phyloP scores from a whole-genome alignment of 441 rosid genomes.

The Populus hybrid region DNA sequence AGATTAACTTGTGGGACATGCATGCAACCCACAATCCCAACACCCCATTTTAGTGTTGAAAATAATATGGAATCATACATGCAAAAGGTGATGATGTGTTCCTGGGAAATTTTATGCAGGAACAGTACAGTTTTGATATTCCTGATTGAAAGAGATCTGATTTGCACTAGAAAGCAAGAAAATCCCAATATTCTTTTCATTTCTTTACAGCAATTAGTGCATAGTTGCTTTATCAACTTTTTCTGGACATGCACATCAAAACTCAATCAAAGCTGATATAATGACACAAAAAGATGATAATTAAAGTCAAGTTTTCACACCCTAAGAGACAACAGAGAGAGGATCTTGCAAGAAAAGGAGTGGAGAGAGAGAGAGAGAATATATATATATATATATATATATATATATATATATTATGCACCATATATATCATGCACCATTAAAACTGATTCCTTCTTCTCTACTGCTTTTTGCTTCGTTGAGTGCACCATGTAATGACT shows the following conservation, averaged over 20 bases:
- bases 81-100: conserved; percentile 5
- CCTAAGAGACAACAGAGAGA: not conserved
- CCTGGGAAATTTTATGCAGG: conserved; percentile 9
- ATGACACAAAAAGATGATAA: not conserved
- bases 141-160: not conserved
- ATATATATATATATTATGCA: no score
- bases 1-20: conserved; percentile 16
- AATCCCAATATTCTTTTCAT: conserved; percentile 15
- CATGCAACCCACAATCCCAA: conserved; percentile 17
- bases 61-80: conserved; percentile 7
- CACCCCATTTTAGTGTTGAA: conserved; percentile 3
- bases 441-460: conserved; percentile 9
- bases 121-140: not conserved
- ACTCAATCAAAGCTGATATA: conserved; percentile 1
- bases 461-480: not conserved
- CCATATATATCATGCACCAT: no score
- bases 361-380: not conserved
- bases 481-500: not conserved
- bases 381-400: no score
- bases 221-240: not conserved
- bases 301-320: conserved; percentile 22
- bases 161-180: not conserved
- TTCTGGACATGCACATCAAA: conserved; percentile 6
- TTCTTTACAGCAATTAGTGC: conserved; percentile 6
- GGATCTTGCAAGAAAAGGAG: not conserved